Base-by-base conservation (phyloP, 768 basidiomycete genomes). In the Podaxis sp. region DNA sequence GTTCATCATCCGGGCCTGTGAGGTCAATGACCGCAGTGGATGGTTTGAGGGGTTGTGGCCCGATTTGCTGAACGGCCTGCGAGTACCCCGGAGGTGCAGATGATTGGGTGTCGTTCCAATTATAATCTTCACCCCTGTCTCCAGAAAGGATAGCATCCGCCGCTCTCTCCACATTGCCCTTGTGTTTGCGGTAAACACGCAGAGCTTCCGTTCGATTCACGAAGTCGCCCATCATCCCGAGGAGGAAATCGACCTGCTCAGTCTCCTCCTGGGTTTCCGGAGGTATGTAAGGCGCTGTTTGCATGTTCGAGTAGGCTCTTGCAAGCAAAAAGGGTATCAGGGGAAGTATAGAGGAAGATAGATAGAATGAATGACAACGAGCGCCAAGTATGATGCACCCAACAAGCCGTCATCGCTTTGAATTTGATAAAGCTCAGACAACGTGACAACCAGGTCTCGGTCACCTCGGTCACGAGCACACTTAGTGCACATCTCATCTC, bases 171-270 rank as follows among this genome's bases (percentile, higher is more conserved):
- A 83, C 74, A 64, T 90, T 78, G 24, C 87, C 85, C 42, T 82
- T 81, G 71, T 84, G 80, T 71, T 87, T 87, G 59, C 83, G 77
- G 60, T 89, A 76, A 22, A 89, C 79, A n/a, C 80, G 77, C 30
- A 81, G 81, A 6, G 80, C 84, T 19, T 82, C 75, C 36, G 82
- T 80, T 9, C 72, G 72, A 59, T 83, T 80, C 56, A 77, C 69
- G 64, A 68, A 69, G 39, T 73, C 76, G 46, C 61, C 61, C 55
- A 63, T 56, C 55, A 63, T 63, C 36, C 28, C 61, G 11, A 63
- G 61, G 17, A 63, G 46, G 46, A 57, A 55, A 28, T 63, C 46
- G 9, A 63, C 61, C 55, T 57, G 61, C 26, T 40, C 33, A 28
- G 46, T 13, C 57, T 63, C 61, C 42, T 63, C 61, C 61, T 38